phyloP scores from a whole-genome alignment of 2,329 filamentous ascomycete species.

The Cladophialophora immunda region DNA sequence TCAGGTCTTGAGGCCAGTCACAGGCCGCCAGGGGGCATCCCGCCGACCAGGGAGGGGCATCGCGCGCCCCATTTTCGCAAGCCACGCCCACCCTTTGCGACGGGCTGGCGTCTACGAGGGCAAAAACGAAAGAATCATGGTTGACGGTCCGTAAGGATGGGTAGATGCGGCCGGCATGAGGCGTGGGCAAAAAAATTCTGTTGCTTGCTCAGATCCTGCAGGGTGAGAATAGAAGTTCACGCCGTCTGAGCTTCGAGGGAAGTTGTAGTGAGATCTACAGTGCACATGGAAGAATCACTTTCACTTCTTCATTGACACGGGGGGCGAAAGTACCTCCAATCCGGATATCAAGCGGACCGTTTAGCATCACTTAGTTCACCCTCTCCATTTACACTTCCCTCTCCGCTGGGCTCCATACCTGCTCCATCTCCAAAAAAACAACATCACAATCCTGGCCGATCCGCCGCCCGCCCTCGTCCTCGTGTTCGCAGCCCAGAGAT shows the following conservation, averaged over 20 bases:
- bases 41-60: conserved; percentile 17
- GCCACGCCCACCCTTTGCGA: conserved; percentile 22
- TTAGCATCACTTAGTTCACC: conserved; percentile 8
- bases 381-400: conserved; percentile 5
- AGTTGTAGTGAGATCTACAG: not conserved
- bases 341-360: conserved; percentile 30
- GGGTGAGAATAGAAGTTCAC: not conserved
- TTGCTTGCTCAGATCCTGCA: conserved; percentile 6
- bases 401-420: conserved; percentile 19
- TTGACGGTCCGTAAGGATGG: conserved; percentile 25
- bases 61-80: conserved; percentile 19
- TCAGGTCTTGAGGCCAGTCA: conserved; percentile 20
- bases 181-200: conserved; percentile 18
- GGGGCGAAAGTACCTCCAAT: conserved; percentile 15
- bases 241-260: not conserved
- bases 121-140: conserved; percentile 16
- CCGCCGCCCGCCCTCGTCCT: conserved; percentile 23
- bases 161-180: conserved; percentile 14
- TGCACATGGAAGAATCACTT: not conserved
- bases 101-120: conserved; percentile 20
- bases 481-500: conserved; percentile 22
- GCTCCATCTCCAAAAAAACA: conserved; percentile 25
- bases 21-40: conserved; percentile 22
- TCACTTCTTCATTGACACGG: not conserved
- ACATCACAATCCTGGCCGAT: conserved; percentile 28